Conservation (phyloP, 805 yeast species). For the Torulaspora delbrueckii region DNA sequence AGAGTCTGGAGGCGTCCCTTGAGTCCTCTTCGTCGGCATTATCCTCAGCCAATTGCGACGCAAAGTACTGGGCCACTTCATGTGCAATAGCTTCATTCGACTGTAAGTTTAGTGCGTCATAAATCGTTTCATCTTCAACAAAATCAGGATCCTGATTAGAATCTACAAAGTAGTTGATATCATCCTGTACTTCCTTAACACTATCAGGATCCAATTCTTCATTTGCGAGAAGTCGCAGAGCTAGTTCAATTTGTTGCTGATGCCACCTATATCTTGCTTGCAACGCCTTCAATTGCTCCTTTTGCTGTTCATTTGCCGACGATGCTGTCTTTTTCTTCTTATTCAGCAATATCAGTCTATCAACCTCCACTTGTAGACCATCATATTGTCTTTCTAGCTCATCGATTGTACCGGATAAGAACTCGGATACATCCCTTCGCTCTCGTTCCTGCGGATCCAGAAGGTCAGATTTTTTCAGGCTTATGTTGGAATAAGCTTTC, state of each 20-base stretch:
- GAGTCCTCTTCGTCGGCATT: slow-evolving; percentile 16
- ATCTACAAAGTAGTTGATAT: slow-evolving; percentile 86
- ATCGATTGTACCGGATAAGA: slow-evolving; percentile 64
- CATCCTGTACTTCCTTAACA: slow-evolving; percentile 74
- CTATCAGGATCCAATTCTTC: slow-evolving; percentile 75
- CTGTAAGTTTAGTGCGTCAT: slow-evolving; percentile 73
- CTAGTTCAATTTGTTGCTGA: slow-evolving; percentile 69
- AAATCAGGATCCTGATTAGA: slow-evolving; percentile 87
- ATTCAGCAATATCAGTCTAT: slow-evolving; percentile 27
- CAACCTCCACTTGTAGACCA: slow-evolving; percentile 54
- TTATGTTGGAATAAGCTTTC: slow-evolving; percentile 90
- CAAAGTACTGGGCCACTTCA: slow-evolving; percentile 42
- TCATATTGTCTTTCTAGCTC: slow-evolving; percentile 81
- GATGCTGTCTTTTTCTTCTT: slow-evolving; percentile 35
- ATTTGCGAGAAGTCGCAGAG: slow-evolving; percentile 73
- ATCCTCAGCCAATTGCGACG: slow-evolving; percentile 30
- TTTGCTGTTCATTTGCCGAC: slow-evolving; percentile 30
- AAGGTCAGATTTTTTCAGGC: slow-evolving; percentile 60
- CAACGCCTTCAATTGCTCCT: slow-evolving; percentile 52
- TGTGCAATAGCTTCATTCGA: slow-evolving; percentile 51
- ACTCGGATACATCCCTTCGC: slow-evolving; percentile 65
- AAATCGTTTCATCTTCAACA: slow-evolving; percentile 90
- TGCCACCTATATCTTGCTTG: slow-evolving; percentile 77
- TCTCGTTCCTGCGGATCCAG: slow-evolving; percentile 78
- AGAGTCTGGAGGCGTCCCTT: slow-evolving; percentile 24